Evolutionary conservation across 805 yeast genomes (phyloP), one percentile per base, ranked within the genome.

Genomic region (Myxozyma neotropica): DNA sequence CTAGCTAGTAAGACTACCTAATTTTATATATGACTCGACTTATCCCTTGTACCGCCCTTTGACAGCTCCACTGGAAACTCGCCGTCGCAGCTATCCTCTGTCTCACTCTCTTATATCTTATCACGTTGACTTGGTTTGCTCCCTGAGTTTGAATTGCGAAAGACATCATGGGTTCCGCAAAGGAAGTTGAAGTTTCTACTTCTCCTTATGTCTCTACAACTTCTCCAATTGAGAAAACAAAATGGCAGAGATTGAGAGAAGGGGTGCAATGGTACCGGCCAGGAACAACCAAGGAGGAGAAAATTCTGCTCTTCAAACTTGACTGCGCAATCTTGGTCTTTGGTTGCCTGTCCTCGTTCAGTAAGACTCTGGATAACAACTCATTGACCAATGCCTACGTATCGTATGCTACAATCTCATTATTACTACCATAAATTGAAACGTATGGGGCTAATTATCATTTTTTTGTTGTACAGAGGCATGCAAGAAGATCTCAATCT

Each of bases 321-420:
- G 78, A 75, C 55, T 66, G 69, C 57, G 60, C 72, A 19, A 56
- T 75, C 17, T 65, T 75, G 39, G 51, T 68, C 3, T 75, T 74
- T 47, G 70, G 73, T 21, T 75, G 77, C 55, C 53, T 69, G 36
- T 72, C 78, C 10, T 75, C 74, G 61, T 77, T 77, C 69, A 75
- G 76, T 42, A 83, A 83, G 64, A 80, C 81, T 59, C 69, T 84
- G 38, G 87, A 83, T 69, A 75, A 81, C 52, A 69, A 78, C 42
- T 81, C 81, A 58, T 65, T 81, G 57, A 69, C 77, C 24, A 77
- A 80, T 62, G 86, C 87, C 2, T 83, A 81, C 67, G 83, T 80
- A 27, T 75, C 83, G 24, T 59, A 38, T 21, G 60, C 31, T 17
- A 15, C 0, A 1, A 15, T 27, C 7, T 33, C 24, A 15, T 1